Percentiles rank a stretch among this genome's conserved stretches.
These are phyloP conservation scores for Fusarium multiceps DNA, from an alignment of 2,329 filamentous ascomycete species.

Conservation along the genomic window DNA sequence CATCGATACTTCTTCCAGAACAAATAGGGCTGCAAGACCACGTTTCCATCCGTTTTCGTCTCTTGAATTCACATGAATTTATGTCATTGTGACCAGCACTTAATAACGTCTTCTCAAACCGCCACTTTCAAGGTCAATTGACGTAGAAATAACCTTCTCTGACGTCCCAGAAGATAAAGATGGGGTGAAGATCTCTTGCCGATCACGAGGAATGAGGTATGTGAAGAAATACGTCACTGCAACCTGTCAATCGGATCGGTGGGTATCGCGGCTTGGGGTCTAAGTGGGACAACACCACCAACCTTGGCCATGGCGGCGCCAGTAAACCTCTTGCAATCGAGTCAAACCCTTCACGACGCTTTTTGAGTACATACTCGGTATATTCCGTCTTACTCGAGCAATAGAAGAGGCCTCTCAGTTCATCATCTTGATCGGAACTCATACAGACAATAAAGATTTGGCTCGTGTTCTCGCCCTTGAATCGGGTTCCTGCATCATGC, in stretches of 20 bases:
- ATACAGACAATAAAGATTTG: neutral
- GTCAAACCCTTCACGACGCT: too few relatives aligned
- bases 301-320: neutral
- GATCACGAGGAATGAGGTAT: neutral
- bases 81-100: neutral
- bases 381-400: too few relatives aligned
- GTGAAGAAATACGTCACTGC: conserved; percentile 5
- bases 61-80: neutral
- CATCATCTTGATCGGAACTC: too few relatives aligned
- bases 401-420: neutral
- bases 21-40: neutral
- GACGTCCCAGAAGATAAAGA: neutral
- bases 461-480: neutral
- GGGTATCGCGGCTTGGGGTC: neutral
- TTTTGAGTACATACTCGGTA: neutral
- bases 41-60: neutral
- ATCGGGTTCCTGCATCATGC: conserved; percentile 28
- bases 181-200: neutral
- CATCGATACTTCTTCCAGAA: neutral
- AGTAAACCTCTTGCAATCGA: neutral
- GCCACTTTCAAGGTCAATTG: neutral
- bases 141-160: neutral
- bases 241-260: neutral
- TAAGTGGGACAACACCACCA: neutral
- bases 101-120: neutral